Conservation (phyloP, 2,329 filamentous ascomycete genomes). For the Ceratocystis lukuohia region DNA sequence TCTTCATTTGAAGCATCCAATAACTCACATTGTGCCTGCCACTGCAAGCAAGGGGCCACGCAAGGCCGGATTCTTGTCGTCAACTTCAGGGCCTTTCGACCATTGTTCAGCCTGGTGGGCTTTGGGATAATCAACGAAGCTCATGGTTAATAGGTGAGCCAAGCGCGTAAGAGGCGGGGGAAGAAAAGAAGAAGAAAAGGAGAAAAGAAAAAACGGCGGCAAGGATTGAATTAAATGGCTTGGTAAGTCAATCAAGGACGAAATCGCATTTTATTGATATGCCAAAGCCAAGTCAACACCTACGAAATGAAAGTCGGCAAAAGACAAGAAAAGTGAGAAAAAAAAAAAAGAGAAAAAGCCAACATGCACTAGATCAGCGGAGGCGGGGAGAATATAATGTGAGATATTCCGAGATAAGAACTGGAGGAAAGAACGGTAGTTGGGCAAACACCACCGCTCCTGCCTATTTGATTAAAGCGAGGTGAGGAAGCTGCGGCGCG, state of each 20-base stretch:
- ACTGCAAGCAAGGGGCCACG: conserved; percentile 51
- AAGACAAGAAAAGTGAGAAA: background rate
- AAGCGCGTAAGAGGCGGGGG: conserved; percentile 1
- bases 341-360: background rate
- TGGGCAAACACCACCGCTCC: no score
- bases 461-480: no score
- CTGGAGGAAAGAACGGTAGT: no score
- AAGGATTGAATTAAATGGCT: background rate
- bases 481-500: no score
- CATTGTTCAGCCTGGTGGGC: conserved; percentile 28
- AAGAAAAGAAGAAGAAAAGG: background rate
- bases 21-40: conserved; percentile 45
- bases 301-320: background rate
- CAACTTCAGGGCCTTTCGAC: conserved; percentile 25
- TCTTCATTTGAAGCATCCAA: background rate
- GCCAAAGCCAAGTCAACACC: background rate
- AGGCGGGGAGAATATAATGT: background rate
- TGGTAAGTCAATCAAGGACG: background rate
- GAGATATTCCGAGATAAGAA: background rate
- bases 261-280: background rate
- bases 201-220: background rate
- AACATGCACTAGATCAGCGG: background rate
- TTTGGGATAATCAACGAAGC: conserved; percentile 34
- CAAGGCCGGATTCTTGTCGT: conserved; percentile 55
- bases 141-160: background rate